Evolutionary conservation across 1,284 basidiomycete species (phyloP).

Genomic region (Apiotrichum siamense): DNA sequence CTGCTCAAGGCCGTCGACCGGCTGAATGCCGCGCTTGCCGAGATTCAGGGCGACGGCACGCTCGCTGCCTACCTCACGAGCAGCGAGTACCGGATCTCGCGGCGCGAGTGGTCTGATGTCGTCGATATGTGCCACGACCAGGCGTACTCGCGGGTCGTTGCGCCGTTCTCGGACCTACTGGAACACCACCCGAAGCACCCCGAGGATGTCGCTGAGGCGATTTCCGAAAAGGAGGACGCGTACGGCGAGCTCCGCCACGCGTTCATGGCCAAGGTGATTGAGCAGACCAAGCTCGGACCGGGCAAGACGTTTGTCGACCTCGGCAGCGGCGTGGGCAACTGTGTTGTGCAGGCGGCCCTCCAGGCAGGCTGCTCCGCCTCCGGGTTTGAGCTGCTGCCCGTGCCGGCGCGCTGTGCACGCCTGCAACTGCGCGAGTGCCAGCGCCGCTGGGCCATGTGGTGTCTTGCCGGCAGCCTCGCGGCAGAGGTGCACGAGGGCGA

Average conservation of each 20-base stretch:
- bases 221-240: conserved; percentile 41
- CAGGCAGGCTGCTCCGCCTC: conserved; percentile 50
- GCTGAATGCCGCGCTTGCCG: conserved; percentile 50
- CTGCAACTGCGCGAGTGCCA: conserved; percentile 51
- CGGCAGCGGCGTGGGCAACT: conserved; percentile 55
- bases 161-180: conserved; percentile 49
- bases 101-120: conserved; percentile 47
- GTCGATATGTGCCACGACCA: conserved; percentile 51
- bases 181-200: conserved; percentile 45
- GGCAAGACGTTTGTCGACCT: conserved; percentile 51
- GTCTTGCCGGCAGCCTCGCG: conserved; percentile 45
- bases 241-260: conserved; percentile 46
- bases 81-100: conserved; percentile 22
- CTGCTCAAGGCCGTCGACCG: conserved; percentile 49
- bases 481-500: conserved; percentile 51
- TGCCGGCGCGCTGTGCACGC: conserved; percentile 49
- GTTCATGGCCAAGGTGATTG: conserved; percentile 44
- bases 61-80: conserved; percentile 30
- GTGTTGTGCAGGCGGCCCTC: conserved; percentile 53
- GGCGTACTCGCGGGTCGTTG: conserved; percentile 53
- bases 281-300: conserved; percentile 37
- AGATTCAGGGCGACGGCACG: conserved; percentile 41
- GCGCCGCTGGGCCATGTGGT: conserved; percentile 52
- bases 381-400: conserved; percentile 53
- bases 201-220: conserved; percentile 37